Evolutionary conservation across 2,329 filamentous ascomycete species (phyloP).

Genomic region (Ustulina deusta): DNA sequence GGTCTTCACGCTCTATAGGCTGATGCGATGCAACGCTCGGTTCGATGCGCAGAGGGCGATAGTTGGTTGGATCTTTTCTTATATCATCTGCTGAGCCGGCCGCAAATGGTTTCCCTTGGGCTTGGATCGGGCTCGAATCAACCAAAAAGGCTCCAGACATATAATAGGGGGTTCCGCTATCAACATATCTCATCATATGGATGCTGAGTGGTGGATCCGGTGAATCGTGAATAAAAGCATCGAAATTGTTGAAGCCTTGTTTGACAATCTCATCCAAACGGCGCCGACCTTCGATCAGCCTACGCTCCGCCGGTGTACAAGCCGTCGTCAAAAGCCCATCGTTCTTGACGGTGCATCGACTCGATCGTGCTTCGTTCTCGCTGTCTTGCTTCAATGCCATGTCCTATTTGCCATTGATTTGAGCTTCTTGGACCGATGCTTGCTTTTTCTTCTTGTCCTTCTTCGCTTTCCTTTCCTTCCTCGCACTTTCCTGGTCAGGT

Average conservation of each 20-base stretch:
- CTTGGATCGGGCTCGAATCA: neutral
- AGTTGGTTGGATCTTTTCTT: neutral
- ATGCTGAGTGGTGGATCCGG: neutral
- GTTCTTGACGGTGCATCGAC: neutral
- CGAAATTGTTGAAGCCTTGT: constrained; percentile 32
- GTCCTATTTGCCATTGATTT: constrained; percentile 42
- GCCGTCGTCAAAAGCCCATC: neutral
- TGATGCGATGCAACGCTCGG: neutral
- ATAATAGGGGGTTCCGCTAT: constrained; percentile 3
- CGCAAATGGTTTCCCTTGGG: neutral
- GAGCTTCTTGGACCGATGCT: constrained; percentile 11
- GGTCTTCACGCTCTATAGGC: neutral
- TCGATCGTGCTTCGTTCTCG: neutral
- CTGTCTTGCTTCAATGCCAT: constrained; percentile 37
- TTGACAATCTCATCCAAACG: constrained; percentile 37
- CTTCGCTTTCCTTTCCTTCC: constrained; percentile 4
- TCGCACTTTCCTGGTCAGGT: neutral
- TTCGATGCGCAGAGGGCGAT: neutral
- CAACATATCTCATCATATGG: neutral
- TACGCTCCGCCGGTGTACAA: neutral
- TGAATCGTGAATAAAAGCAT: constrained; percentile 34
- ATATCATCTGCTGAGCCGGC: neutral
- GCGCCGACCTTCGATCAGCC: constrained; percentile 27
- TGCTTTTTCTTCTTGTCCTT: constrained; percentile 6
- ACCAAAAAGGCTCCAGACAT: constrained; percentile 39